Evolutionary conservation across 2,329 filamentous ascomycete species (phyloP), one percentile per base, ranked within the genome.

Genomic region (Penicillium sp.): DNA sequence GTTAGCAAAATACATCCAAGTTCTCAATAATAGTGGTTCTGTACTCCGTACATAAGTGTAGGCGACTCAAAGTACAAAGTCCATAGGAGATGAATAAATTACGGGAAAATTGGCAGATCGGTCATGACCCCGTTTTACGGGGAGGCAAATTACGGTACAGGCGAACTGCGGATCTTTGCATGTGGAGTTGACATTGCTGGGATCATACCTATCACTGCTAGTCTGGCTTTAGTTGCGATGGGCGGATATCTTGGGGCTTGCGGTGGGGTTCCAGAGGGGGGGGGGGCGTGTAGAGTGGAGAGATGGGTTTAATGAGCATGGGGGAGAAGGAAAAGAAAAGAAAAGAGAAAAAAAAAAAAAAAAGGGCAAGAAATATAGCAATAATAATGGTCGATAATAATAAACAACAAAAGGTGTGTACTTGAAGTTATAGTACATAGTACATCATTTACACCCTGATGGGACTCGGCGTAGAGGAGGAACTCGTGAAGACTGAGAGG

Each of bases 81-180:
- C 7, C n/a, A n/a, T n/a, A n/a, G 10, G 55, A 63, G 54, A 61
- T 58, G 30, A 26, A 47, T 33, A 53, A 57, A 47, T 24, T 49
- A 49, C 24, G 17, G 51, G 51, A 45, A 62, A 59, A 62, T 61
- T 56, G 54, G 53, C 15, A 65, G 63, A 65, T 65, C 63, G 56
- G 63, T 65, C 61, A 65, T 61, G 45, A 57, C 65, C 49, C 47
- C 30, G 60, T 67, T 67, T 62, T 65, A 58, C 62, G 60, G 42
- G 26, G 53, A 62, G 64, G 60, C 63, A 69, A 65, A 64, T 69
- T 69, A 69, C 67, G 42, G 44, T 64, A 64, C 58, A 53, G 47
- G 56, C 65, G 62, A 68, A 68, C 66, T 67, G 65, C 64, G 67
- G 67, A 68, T 68, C 66, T 61, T 64, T 61, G 61, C 51, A 60